Conservation (phyloP, 805 yeast genomes). For the Pichia cephalocereana region DNA sequence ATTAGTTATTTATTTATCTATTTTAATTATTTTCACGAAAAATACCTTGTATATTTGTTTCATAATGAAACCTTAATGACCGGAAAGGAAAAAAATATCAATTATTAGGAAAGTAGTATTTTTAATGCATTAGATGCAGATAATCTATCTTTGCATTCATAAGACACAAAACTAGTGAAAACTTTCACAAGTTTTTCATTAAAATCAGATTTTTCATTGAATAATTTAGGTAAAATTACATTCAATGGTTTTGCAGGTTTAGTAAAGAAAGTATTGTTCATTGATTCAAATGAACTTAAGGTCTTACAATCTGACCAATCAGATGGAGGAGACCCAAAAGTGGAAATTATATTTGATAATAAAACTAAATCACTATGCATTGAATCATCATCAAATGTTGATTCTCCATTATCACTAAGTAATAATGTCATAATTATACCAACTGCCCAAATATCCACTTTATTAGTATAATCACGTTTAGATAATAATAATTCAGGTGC, state of each 20-base stretch:
- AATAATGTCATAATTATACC: slow-evolving; percentile 56
- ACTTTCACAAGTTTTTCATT: slow-evolving; percentile 14
- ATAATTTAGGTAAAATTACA: slow-evolving; percentile 28
- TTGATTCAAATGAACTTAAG: slow-evolving; percentile 27
- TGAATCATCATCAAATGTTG: slow-evolving; percentile 32
- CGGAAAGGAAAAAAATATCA: not conserved
- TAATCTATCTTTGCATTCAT: slow-evolving; percentile 27
- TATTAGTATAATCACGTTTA: slow-evolving; percentile 39
- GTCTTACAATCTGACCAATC: slow-evolving; percentile 36
- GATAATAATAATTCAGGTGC: slow-evolving; percentile 71
- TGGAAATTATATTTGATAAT: slow-evolving; percentile 41
- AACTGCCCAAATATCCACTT: slow-evolving; percentile 64
- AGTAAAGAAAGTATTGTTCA: slow-evolving; percentile 22
- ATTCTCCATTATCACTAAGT: slow-evolving; percentile 30
- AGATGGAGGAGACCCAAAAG: slow-evolving; percentile 56
- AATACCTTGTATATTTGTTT: too few species aligned
- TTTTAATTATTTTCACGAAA: not conserved
- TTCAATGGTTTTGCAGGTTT: slow-evolving; percentile 16
- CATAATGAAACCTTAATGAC: not conserved
- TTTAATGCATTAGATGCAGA: slow-evolving; percentile 21
- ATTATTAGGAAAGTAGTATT: not conserved
- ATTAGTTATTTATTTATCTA: not conserved
- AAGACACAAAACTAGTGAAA: slow-evolving; percentile 36
- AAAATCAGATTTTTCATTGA: slow-evolving; percentile 3
- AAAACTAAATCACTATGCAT: slow-evolving; percentile 48